Evolutionary conservation across 305 asterid species (phyloP).

Genomic region (Solanum hybrid): DNA sequence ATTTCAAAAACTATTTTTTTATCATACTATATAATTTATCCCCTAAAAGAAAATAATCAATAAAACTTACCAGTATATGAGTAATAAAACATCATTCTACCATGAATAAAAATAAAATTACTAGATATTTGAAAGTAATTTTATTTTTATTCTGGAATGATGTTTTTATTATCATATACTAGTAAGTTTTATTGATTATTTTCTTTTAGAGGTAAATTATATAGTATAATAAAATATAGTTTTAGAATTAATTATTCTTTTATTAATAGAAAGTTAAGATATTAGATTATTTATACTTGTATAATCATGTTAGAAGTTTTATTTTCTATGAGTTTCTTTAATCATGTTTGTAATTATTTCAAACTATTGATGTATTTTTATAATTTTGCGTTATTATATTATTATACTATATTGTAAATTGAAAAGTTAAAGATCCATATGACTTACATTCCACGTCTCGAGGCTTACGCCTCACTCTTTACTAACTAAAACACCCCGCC

Average conservation of each 20-base stretch:
- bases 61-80: background rate
- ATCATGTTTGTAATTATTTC: background rate
- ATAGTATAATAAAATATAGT: too few relatives aligned
- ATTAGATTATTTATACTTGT: too few relatives aligned
- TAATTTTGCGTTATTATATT: too few relatives aligned
- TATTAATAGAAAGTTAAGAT: background rate
- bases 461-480: background rate
- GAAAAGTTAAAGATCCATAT: accelerated
- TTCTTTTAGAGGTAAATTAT: background rate
- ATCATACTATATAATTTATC: background rate
- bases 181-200: too few relatives aligned
- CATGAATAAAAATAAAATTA: background rate
- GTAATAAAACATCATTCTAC: too few relatives aligned
- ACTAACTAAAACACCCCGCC: background rate
- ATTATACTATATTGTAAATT: too few relatives aligned
- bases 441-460: too few relatives aligned
- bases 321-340: background rate
- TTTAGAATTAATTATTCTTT: background rate
- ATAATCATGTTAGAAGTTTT: background rate
- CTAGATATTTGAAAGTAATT: background rate
- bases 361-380: too few relatives aligned
- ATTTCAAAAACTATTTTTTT: too few relatives aligned
- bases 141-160: background rate
- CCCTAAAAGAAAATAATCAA: background rate
- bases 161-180: too few relatives aligned